A percentile compares a stretch with the other conserved stretches of the same genome.
Evolutionary conservation across 2,329 filamentous ascomycete genomes (phyloP).

Genomic region (Apiospora rasikravindrae): DNA sequence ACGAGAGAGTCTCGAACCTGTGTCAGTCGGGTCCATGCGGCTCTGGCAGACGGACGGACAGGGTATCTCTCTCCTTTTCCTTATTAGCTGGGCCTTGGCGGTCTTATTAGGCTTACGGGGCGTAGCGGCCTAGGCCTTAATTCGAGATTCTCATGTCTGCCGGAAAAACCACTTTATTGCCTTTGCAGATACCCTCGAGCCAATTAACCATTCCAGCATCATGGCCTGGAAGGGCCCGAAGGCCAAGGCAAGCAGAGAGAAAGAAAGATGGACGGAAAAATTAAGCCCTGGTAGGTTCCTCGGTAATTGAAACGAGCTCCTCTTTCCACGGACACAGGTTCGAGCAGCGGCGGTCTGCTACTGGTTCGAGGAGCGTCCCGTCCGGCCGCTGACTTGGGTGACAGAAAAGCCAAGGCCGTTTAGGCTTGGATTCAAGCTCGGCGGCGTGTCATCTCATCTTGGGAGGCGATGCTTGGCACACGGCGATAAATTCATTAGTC

Average conservation of each 20-base stretch:
- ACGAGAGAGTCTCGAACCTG: background rate
- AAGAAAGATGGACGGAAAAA: background rate
- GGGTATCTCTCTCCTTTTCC: background rate
- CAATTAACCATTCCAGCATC: background rate
- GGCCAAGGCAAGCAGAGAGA: background rate
- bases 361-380: background rate
- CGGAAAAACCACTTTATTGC: background rate
- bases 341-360: background rate
- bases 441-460: constrained; percentile 15
- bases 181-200: background rate
- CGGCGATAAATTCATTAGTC: background rate
- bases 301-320: constrained; percentile 7
- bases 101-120: background rate
- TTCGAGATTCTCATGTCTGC: background rate
- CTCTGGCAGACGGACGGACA: background rate
- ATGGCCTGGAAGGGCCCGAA: background rate
- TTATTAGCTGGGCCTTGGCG: background rate
- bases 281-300: background rate
- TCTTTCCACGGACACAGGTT: background rate
- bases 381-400: background rate
- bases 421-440: constrained; percentile 6
- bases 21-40: background rate
- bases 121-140: background rate
- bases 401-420: constrained; percentile 11
- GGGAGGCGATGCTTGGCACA: background rate